Evolutionary conservation across 2,329 filamentous ascomycete species (phyloP), one percentile per base, ranked within the genome.

Genomic region (Alternaria solani): DNA sequence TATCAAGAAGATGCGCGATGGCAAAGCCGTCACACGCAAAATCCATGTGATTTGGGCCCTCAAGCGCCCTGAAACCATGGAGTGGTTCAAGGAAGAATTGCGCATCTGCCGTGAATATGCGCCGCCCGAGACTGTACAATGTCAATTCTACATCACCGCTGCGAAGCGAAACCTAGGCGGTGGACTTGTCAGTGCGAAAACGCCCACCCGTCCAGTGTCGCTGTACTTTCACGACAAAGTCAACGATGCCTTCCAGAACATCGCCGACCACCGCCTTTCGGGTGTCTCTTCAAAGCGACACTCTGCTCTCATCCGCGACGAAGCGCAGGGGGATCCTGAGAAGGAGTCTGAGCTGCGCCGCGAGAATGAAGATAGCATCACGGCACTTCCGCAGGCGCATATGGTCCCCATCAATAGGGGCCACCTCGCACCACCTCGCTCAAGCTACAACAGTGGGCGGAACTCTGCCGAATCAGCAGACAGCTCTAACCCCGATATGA

Each of bases 51-150:
- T 98, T n/a, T 98, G 94, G 94, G 89, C 94, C 5, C 83, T 97
- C 67, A 96, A 95, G 79, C 88, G 91, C 57, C 88, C 95, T 14
- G 94, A 97, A 78, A 92, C 93, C 1, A 93, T 98, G 89, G 93
- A 97, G 75, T 98, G 94, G 94, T 98, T 97, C 84, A 91, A 92
- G 66, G 94, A 97, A 79, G 94, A 97, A 78, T 84, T 97, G 59
- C 88, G 93, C 48, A 96, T 97, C 71, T 97, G 94, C 80, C 88
- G 93, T 70, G 92, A 97, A 78, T 90, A 89, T 51, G 94, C 94
- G 9, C 94, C 94, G 1, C 91, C 92, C 0, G 92, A 95, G 74
- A 91, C 91, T 30, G 91, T 97, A 8, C 92, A 91, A 25, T 97
- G 94, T 82, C 94, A 96, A 76, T 97, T 97, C 83, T 97, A 93